Evolutionary conservation across 106 monocot species (phyloP).

Genomic region (Ottelia alismoides): DNA sequence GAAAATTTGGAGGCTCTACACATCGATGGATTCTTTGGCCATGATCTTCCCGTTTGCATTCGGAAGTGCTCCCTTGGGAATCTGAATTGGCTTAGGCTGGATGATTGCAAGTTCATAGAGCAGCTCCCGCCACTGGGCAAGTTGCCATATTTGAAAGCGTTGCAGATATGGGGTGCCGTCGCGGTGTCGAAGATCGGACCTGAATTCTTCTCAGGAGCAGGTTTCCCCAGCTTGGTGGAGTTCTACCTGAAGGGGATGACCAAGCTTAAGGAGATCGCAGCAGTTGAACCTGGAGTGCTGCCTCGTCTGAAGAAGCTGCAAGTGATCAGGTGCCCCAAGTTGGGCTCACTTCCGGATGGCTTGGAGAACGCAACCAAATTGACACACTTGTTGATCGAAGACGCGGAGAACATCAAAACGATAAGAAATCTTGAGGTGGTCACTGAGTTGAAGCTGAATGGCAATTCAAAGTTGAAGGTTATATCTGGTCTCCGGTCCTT

Average conservation of each 20-base stretch:
- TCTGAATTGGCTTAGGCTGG: constrained; percentile 14
- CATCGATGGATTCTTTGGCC: constrained; percentile 22
- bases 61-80: constrained; percentile 6
- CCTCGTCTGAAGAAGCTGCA: background rate
- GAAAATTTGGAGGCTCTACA: constrained; percentile 6
- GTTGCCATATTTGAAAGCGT: constrained; percentile 11
- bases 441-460: background rate
- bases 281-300: background rate
- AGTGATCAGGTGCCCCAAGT: constrained; percentile 3
- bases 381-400: background rate
- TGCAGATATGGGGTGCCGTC: constrained; percentile 10
- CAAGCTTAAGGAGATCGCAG: constrained; percentile 3
- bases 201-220: background rate
- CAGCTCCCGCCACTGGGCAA: constrained; percentile 23
- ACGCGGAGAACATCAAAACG: background rate
- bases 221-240: constrained; percentile 1
- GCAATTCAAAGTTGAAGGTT: background rate
- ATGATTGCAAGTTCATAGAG: constrained; percentile 4
- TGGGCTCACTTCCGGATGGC: constrained; percentile 9
- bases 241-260: constrained; percentile 3
- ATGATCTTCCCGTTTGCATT: constrained; percentile 11
- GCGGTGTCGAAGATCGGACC: constrained; percentile 12
- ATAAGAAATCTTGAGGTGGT: background rate
- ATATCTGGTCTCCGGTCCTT: background rate
- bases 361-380: background rate